phyloP scores from a whole-genome alignment of 176 grass and related monocot genomes.

The Lolium multiflorum region DNA sequence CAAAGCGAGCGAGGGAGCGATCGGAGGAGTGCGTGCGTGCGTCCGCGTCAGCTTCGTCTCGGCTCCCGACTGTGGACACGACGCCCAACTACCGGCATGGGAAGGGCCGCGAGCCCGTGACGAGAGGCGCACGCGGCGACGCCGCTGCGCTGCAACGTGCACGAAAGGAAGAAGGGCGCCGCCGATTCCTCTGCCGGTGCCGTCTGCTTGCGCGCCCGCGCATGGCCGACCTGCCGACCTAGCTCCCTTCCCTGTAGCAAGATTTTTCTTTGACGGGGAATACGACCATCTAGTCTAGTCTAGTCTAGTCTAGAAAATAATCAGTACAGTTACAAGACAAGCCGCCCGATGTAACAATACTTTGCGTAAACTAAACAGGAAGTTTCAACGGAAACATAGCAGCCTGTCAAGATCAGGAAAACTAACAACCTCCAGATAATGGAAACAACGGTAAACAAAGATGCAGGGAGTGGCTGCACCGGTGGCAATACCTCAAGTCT shows the following conservation, averaged over 20 bases:
- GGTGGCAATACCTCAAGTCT: not conserved
- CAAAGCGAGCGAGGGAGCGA: not conserved
- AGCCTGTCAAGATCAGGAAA: not conserved
- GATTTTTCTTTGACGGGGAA: not conserved
- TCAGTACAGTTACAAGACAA: not conserved
- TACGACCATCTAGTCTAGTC: not conserved
- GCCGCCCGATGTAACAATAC: not conserved
- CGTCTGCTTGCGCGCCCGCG: not conserved
- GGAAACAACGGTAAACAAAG: not conserved
- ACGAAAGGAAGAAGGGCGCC: not conserved
- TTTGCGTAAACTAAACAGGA: not conserved
- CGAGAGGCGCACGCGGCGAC: constrained; percentile 26
- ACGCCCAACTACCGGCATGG: not conserved
- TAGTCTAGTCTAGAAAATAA: too few species aligned
- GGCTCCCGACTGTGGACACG: not conserved
- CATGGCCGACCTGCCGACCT: not conserved
- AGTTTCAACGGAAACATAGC: not conserved
- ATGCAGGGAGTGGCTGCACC: too few species aligned
- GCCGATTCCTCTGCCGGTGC: not conserved
- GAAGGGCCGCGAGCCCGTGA: not conserved
- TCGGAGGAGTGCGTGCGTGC: not conserved
- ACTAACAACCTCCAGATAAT: not conserved
- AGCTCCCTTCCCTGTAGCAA: not conserved
- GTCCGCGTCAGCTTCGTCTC: too few species aligned
- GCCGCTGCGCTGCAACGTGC: not conserved